These are phyloP conservation scores for Ophiostoma quercus DNA, from an alignment of 2,329 filamentous ascomycete genomes.

Conservation along the genomic window DNA sequence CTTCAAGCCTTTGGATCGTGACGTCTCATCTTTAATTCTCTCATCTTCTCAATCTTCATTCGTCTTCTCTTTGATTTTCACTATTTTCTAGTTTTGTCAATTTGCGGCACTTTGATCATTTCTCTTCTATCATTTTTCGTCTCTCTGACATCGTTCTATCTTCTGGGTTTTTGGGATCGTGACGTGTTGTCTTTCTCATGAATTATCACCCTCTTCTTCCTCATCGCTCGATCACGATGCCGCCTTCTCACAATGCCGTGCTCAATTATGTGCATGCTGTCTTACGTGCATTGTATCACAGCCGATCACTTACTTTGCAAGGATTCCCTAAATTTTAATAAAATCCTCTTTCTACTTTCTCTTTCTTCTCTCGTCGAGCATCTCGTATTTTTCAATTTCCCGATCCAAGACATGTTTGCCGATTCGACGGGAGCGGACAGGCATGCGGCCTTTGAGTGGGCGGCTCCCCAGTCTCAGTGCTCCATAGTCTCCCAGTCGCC, in stretches of 20 bases:
- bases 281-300: neutral
- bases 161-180: too few relatives aligned
- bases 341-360: neutral
- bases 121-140: too few relatives aligned
- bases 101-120: too few relatives aligned
- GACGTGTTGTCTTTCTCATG: too few relatives aligned
- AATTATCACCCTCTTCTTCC: neutral
- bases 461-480: neutral
- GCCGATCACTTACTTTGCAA: neutral
- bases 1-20: neutral
- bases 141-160: too few relatives aligned
- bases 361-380: neutral
- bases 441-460: neutral
- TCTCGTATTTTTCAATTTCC: neutral
- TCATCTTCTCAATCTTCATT: too few relatives aligned
- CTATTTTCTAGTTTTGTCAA: too few relatives aligned
- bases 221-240: neutral
- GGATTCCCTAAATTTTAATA: neutral
- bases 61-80: too few relatives aligned
- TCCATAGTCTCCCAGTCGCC: neutral
- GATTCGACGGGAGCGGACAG: slow-evolving; percentile 9
- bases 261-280: neutral
- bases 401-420: slow-evolving; percentile 10
- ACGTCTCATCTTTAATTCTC: too few relatives aligned
- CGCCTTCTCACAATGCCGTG: neutral